A percentile compares a stretch with the other conserved stretches of the same genome.
These are phyloP conservation scores for Globisporangium lucens DNA, from an alignment of 352 stramenopile genomes.

Conservation along the genomic window DNA sequence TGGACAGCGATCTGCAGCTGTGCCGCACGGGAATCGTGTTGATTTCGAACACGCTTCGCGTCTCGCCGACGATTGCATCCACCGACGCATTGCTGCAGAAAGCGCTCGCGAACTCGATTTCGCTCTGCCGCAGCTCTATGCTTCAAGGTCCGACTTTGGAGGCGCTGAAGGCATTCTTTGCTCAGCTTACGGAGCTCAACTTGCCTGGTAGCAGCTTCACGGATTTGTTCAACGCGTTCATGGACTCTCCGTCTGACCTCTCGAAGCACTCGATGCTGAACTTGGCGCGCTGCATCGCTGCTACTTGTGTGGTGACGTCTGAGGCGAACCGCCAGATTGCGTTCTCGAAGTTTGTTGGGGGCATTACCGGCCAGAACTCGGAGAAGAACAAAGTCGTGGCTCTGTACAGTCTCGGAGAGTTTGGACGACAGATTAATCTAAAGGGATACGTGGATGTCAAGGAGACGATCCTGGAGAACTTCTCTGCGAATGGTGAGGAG, in stretches of 20 bases:
- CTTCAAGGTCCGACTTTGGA: conserved; percentile 84
- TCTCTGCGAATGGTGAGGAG: conserved; percentile 89
- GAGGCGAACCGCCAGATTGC: conserved; percentile 58
- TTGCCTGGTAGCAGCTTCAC: conserved; percentile 67
- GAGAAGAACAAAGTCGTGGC: conserved; percentile 87
- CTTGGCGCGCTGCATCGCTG: conserved; percentile 91
- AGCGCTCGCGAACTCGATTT: conserved; percentile 77
- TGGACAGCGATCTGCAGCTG: conserved; percentile 96
- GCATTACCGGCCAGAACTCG: conserved; percentile 49
- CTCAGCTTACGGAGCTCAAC: conserved; percentile 62
- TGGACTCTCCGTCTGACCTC: conserved; percentile 45
- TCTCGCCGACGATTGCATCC: conserved; percentile 54
- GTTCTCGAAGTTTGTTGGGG: conserved; percentile 70
- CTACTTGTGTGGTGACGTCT: conserved; percentile 64
- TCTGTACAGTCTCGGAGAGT: conserved; percentile 94
- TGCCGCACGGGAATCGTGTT: conserved; percentile 93
- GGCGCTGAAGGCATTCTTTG: conserved; percentile 56
- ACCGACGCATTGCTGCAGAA: conserved; percentile 62
- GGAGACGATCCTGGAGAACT: conserved; percentile 87
- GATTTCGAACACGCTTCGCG: conserved; percentile 67
- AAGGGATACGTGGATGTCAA: conserved; percentile 84
- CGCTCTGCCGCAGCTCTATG: conserved; percentile 90
- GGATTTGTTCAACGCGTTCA: conserved; percentile 85
- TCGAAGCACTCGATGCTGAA: conserved; percentile 93
- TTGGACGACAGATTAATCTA: conserved; percentile 92